Conservation (phyloP, 352 stramenopile genomes). For the Paralagenidium karlingii region DNA sequence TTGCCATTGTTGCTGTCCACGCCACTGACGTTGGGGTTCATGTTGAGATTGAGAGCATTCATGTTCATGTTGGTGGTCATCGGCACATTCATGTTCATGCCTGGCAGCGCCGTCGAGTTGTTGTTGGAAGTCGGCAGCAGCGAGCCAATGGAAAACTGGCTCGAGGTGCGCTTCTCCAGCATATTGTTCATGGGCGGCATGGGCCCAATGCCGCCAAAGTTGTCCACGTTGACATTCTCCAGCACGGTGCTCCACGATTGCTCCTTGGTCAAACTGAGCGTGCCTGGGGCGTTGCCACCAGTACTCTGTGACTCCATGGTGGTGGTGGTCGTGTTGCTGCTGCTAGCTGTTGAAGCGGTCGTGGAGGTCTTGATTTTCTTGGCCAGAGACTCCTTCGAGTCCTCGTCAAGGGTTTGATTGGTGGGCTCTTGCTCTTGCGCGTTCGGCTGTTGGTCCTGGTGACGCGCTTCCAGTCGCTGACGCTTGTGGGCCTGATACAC, state of each 20-base stretch:
- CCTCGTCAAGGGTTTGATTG: too few species aligned
- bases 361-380: too few species aligned
- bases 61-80: slow-evolving; percentile 8
- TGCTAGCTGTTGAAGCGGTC: too few species aligned
- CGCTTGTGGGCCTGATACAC: slow-evolving; percentile 33
- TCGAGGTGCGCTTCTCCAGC: slow-evolving; percentile 61
- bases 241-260: slow-evolving; percentile 55
- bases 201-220: slow-evolving; percentile 37
- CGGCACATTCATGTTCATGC: slow-evolving; percentile 2
- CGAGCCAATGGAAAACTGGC: slow-evolving; percentile 65
- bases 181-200: slow-evolving; percentile 60
- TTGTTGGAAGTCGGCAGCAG: slow-evolving; percentile 41
- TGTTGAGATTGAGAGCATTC: too few species aligned
- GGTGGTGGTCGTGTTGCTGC: too few species aligned
- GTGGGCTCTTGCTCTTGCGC: too few species aligned
- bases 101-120: too few species aligned
- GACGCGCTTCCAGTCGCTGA: slow-evolving; percentile 39
- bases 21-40: too few species aligned
- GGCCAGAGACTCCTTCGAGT: too few species aligned
- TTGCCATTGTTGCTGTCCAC: neutral
- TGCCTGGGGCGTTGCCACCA: neutral
- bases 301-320: neutral
- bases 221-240: slow-evolving; percentile 49
- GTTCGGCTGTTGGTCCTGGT: too few species aligned
- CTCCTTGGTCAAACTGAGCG: slow-evolving; percentile 19